These are phyloP conservation scores for Aspergillus fructus DNA, from an alignment of 2,329 filamentous ascomycete species.

Conservation along the genomic window DNA sequence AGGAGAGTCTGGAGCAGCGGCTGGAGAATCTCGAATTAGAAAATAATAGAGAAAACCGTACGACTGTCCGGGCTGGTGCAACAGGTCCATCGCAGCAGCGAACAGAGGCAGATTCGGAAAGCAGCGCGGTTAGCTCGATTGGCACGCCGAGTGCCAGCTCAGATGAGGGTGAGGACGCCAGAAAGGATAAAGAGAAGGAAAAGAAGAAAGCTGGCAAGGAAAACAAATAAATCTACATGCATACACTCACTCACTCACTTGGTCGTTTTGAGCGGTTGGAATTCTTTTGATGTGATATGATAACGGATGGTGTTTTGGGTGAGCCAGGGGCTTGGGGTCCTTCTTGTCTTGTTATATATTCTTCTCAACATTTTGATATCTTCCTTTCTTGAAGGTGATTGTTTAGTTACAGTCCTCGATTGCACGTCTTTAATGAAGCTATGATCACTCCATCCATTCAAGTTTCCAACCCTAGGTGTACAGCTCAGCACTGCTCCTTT, in stretches of 20 bases:
- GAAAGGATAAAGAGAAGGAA: background rate
- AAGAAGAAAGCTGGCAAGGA: conserved; percentile 1
- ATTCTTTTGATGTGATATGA: background rate
- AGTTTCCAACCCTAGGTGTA: background rate
- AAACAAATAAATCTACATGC: background rate
- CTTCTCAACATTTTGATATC: background rate
- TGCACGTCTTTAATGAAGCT: background rate
- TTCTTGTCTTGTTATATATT: background rate
- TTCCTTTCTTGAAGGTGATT: background rate
- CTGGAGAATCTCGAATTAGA: conserved; percentile 23
- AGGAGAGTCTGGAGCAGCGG: conserved; percentile 20
- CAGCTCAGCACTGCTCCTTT: background rate
- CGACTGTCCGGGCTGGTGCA: conserved; percentile 12
- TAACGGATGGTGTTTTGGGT: background rate
- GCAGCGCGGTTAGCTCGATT: conserved; percentile 21
- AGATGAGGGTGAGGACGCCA: conserved; percentile 7
- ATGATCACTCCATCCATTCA: background rate
- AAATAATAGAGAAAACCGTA: conserved; percentile 13
- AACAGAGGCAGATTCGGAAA: conserved; percentile 14
- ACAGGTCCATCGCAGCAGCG: background rate
- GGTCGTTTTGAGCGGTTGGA: background rate
- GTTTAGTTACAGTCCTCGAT: background rate
- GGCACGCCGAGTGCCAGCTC: conserved; percentile 21
- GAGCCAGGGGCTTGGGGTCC: background rate
- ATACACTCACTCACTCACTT: background rate